Percentiles rank a stretch among this genome's conserved stretches.
Evolutionary conservation across 208 protist genomes (phyloP).

Genomic region (Trypanosoma cruzi): DNA sequence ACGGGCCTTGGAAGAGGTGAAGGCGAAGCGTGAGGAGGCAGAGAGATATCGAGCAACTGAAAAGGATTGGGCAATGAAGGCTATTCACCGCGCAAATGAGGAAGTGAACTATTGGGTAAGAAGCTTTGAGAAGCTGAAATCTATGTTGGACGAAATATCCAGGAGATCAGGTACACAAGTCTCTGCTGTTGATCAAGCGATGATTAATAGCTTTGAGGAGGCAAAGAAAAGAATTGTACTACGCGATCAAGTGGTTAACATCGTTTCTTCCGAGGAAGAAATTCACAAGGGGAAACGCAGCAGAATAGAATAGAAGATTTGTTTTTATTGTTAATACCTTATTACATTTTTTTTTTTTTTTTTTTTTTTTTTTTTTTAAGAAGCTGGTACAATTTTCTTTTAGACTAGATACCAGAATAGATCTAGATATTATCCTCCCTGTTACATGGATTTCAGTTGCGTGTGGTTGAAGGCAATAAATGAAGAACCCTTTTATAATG

Average conservation of each 20-base stretch:
- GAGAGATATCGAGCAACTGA: constrained; percentile 60
- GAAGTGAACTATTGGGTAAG: constrained; percentile 78
- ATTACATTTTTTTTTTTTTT: constrained; percentile 19
- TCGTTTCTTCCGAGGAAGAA: not conserved
- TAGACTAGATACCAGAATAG: not conserved
- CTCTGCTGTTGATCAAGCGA: constrained; percentile 54
- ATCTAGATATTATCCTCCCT: not conserved
- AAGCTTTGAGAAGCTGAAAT: constrained; percentile 78
- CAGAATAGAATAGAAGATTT: constrained; percentile 10
- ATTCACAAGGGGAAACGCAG: constrained; percentile 7
- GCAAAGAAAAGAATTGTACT: constrained; percentile 27
- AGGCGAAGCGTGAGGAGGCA: constrained; percentile 57
- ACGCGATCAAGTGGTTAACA: constrained; percentile 16
- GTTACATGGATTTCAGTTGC: not conserved
- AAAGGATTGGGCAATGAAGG: constrained; percentile 50
- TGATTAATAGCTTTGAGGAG: constrained; percentile 44
- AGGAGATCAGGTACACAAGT: constrained; percentile 27
- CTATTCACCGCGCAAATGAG: constrained; percentile 68
- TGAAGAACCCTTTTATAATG: not conserved
- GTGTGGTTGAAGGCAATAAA: not conserved
- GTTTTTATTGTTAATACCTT: constrained; percentile 18
- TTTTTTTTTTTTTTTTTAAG: constrained; percentile 1
- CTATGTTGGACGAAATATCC: constrained; percentile 49
- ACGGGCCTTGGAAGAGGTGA: constrained; percentile 58
- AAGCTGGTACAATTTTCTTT: constrained; percentile 8